Evolutionary conservation across 116 monocot genomes (phyloP), one percentile per base, ranked within the genome.

Genomic region (Dioscorea cayenensis): DNA sequence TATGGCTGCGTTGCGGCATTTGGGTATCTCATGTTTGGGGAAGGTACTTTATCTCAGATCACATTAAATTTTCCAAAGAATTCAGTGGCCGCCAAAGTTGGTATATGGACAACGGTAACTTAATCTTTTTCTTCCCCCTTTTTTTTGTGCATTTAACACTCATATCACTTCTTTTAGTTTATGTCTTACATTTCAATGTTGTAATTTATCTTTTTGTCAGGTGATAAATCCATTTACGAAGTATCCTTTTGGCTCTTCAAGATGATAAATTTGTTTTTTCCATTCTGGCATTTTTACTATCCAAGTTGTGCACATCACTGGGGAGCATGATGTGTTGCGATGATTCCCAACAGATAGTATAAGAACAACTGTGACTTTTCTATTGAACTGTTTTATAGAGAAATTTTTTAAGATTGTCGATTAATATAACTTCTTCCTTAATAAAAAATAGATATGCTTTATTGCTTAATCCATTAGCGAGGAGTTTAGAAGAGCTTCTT

Each of bases 171-270:
- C 36, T 61, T 67, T 50, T 61, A 5, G 58, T 75, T 14, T 37
- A 63, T 32, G 22, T 27, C 37, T 63, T 59, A 12, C 23, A 14
- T 73, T 71, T 27, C 75, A 28, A 73, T 14, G 76, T 27, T 72
- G 22, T 25, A 62, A 62, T 27, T 62, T 72, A 49, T 68, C 55
- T 18, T 55, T 29, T 80, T 67, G 18, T 63, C 90, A 97, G 96
- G 90, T 97, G 70, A 79, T 93, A 67, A 97, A 92, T 72, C 97
- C 88, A 23, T 78, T 92, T 70, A 92, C 97, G 3, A 97, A 97
- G 81, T 93, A 97, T 96, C 96, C 90, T 96, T 86, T 66, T 65
- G 37, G 11, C 28, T 28, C 51, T 27, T n/a, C n/a, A 37, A 23
- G 22, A 29, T n/a, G 6, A 51, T 28, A 28, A 25, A 49, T 51